phyloP scores from a whole-genome alignment of 2,329 filamentous ascomycete genomes.

The Colletotrichum cuscutae region DNA sequence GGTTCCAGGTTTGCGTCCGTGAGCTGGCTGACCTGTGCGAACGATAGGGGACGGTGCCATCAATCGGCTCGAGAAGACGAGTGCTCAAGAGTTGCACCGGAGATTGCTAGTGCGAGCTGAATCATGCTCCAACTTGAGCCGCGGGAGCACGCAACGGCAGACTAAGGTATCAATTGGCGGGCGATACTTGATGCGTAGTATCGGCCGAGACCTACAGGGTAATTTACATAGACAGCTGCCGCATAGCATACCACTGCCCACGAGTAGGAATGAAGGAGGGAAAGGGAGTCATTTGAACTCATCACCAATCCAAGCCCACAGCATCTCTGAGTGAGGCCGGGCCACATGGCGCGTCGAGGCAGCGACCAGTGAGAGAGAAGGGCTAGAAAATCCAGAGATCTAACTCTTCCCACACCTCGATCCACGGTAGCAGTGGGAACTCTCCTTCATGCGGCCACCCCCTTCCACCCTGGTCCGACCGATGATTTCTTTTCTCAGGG shows the following conservation, averaged over 20 bases:
- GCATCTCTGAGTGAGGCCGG: background rate
- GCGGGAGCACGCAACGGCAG: background rate
- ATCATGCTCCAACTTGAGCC: background rate
- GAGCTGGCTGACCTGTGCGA: background rate
- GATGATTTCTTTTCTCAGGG: conserved; percentile 24
- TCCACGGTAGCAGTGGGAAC: conserved; percentile 32
- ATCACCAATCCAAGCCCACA: background rate
- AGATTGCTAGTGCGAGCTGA: conserved; percentile 2
- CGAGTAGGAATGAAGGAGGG: background rate
- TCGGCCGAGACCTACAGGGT: background rate
- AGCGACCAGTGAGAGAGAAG: conserved; percentile 18
- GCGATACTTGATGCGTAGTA: background rate
- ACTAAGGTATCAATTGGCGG: background rate
- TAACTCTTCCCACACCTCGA: conserved; percentile 31
- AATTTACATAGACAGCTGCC: background rate
- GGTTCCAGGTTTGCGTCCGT: background rate
- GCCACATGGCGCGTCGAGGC: conserved; percentile 1
- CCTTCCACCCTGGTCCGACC: conserved; percentile 13
- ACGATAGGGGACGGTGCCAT: background rate
- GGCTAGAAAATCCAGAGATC: conserved; percentile 23
- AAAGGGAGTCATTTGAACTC: background rate
- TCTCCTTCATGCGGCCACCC: conserved; percentile 19
- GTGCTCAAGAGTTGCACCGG: background rate
- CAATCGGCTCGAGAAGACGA: background rate
- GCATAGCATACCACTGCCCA: background rate